Percentiles rank a stretch among this genome's conserved stretches.
Evolutionary conservation across 495 filamentous ascomycete species (phyloP).

Genomic region (Trichoderma asperelloides): DNA sequence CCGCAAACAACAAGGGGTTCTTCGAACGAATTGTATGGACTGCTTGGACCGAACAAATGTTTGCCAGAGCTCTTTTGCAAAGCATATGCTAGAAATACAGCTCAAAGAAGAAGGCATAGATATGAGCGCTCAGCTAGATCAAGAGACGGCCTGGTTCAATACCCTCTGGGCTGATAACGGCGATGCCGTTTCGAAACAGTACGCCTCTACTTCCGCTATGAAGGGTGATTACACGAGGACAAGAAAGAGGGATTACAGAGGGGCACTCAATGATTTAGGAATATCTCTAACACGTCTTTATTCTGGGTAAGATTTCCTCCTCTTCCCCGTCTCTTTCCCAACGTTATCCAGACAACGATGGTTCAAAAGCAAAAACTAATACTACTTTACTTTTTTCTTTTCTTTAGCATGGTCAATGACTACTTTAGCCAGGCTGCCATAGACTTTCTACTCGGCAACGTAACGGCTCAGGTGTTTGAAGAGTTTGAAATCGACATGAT

Average conservation of each 20-base stretch:
- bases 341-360: not conserved
- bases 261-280: constrained; percentile 86
- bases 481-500: constrained; percentile 89
- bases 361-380: not conserved
- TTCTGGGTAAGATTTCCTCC: constrained; percentile 36
- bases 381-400: not conserved
- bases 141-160: constrained; percentile 84
- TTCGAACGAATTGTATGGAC: constrained; percentile 96
- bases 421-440: constrained; percentile 92
- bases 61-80: constrained; percentile 77
- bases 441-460: constrained; percentile 88
- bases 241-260: constrained; percentile 79
- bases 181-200: constrained; percentile 62
- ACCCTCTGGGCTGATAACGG: constrained; percentile 93
- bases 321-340: not conserved
- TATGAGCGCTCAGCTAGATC: constrained; percentile 58
- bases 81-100: constrained; percentile 65
- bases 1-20: constrained; percentile 57
- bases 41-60: constrained; percentile 92
- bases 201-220: constrained; percentile 84
- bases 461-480: constrained; percentile 69
- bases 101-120: constrained; percentile 64
- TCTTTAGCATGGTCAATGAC: constrained; percentile 80
- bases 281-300: constrained; percentile 69
- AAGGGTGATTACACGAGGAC: constrained; percentile 95